Conservation (phyloP, 495 filamentous ascomycete genomes). For the Xylaria cubensis region DNA sequence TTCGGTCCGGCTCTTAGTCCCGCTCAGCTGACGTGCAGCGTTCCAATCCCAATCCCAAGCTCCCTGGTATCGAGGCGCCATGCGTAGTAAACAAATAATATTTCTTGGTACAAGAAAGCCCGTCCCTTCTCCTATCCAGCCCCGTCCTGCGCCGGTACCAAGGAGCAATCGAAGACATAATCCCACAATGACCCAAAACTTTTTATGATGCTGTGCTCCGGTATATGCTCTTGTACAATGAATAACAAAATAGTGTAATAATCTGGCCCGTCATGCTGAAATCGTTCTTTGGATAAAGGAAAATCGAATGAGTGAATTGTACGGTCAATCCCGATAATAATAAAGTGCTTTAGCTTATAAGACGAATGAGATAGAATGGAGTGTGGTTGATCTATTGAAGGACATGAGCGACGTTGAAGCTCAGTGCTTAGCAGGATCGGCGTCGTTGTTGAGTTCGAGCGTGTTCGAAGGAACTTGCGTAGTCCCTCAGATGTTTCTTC, state of each 20-base stretch:
- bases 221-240: constrained; percentile 61
- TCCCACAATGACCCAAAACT: constrained; percentile 48
- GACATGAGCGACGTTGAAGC: constrained; percentile 16
- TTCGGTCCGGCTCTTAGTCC: constrained; percentile 28
- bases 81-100: constrained; percentile 46
- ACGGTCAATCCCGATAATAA: constrained; percentile 35
- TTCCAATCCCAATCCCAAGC: constrained; percentile 36
- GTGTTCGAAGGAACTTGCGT: constrained; percentile 87
- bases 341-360: constrained; percentile 35
- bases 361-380: constrained; percentile 38
- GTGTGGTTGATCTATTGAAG: constrained; percentile 31
- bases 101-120: constrained; percentile 44
- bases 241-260: constrained; percentile 48
- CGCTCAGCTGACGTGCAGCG: constrained; percentile 32
- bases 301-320: constrained; percentile 48
- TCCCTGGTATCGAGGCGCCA: constrained; percentile 44
- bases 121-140: constrained; percentile 38
- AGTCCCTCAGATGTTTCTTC: constrained; percentile 80
- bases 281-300: constrained; percentile 35
- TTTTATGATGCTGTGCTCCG: constrained; percentile 62
- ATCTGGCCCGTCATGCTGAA: constrained; percentile 37
- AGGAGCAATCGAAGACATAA: constrained; percentile 43
- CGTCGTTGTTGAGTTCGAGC: constrained; percentile 61
- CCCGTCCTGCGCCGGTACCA: constrained; percentile 44
- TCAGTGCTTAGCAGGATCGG: constrained; percentile 51